Conservation (phyloP, 805 yeast genomes). For the Monosporozyma yasuniensis region DNA sequence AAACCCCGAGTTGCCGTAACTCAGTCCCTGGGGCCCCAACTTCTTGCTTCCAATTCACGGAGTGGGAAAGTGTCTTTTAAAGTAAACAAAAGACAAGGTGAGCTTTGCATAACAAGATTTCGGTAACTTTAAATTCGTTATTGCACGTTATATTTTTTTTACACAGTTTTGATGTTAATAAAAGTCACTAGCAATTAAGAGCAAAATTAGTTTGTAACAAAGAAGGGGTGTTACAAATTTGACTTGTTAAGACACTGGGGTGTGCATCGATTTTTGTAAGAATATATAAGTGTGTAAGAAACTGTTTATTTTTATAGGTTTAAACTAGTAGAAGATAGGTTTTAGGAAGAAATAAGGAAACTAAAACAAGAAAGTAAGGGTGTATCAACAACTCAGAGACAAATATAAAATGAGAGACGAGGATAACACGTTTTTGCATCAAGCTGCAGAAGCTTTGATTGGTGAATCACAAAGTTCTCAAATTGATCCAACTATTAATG, state of each 20-base stretch:
- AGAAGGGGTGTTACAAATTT: background rate
- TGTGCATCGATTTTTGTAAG: background rate
- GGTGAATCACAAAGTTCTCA: constrained; percentile 11
- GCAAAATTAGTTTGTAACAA: background rate
- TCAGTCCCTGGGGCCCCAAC: too few species aligned
- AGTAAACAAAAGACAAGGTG: too few species aligned
- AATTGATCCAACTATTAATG: constrained; percentile 20
- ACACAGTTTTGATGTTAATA: background rate
- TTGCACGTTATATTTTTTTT: background rate
- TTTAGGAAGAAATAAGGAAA: too few species aligned
- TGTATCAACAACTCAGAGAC: too few species aligned
- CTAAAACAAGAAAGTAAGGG: background rate
- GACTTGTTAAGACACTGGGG: background rate
- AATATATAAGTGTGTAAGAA: background rate
- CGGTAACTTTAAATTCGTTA: background rate
- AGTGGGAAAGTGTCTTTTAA: too few species aligned
- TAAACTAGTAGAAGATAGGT: background rate
- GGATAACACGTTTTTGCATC: constrained; percentile 16
- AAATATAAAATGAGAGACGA: constrained; percentile 13
- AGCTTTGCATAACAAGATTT: too few species aligned
- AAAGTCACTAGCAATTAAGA: background rate
- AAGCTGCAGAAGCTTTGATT: constrained; percentile 23
- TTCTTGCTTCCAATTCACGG: too few species aligned
- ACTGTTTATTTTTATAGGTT: background rate
- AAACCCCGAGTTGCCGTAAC: too few species aligned